phyloP scores from a whole-genome alignment of 345 rosid genomes.

The Carallia brachiata region DNA sequence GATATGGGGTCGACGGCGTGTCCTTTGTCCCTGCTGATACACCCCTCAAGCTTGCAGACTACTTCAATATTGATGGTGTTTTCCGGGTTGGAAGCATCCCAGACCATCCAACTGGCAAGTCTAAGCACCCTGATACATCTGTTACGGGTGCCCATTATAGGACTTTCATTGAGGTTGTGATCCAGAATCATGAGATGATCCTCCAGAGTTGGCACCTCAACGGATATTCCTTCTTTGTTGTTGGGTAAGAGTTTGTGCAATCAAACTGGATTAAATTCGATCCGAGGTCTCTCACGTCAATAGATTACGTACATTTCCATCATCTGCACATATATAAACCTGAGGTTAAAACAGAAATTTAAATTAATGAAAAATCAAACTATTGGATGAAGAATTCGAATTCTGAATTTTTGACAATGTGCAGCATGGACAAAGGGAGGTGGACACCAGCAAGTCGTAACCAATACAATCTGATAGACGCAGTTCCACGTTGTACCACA shows the following conservation, averaged over 20 bases:
- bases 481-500: too few species aligned
- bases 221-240: conserved; percentile 85
- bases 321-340: too few species aligned
- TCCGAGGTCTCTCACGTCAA: too few species aligned
- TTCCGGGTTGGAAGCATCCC: conserved; percentile 63
- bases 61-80: conserved; percentile 66
- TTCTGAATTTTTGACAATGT: background rate
- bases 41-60: conserved; percentile 83
- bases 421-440: conserved; percentile 74
- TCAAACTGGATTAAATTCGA: too few species aligned
- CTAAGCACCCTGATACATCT: conserved; percentile 55
- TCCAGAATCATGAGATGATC: conserved; percentile 65
- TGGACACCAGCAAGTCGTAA: conserved; percentile 65
- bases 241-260: conserved; percentile 54
- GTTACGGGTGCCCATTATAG: conserved; percentile 72
- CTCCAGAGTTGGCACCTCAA: conserved; percentile 83
- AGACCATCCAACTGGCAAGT: conserved; percentile 39
- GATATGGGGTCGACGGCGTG: conserved; percentile 72
- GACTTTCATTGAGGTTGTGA: conserved; percentile 66
- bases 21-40: conserved; percentile 71
- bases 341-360: too few species aligned
- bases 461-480: conserved; percentile 75
- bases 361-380: background rate
- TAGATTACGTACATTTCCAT: too few species aligned
- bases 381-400: background rate